These are phyloP conservation scores for Trifolium repens DNA, from an alignment of 306 rosid species.

Conservation along the genomic window DNA sequence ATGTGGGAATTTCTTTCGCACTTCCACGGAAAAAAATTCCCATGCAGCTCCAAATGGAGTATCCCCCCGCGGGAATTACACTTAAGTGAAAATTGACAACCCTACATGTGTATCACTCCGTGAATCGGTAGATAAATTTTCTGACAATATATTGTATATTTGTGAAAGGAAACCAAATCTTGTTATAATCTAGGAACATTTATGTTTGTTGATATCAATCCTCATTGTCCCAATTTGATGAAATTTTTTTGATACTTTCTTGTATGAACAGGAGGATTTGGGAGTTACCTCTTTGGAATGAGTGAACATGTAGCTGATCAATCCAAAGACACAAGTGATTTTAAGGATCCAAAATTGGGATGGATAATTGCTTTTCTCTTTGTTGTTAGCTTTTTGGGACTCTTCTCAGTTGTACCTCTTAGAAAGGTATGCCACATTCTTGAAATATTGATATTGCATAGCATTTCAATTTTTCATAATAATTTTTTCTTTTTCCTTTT, in stretches of 20 bases:
- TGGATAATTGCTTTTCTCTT: slow-evolving; percentile 62
- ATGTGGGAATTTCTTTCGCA: no score
- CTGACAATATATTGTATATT: no score
- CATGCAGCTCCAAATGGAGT: no score
- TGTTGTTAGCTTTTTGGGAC: slow-evolving; percentile 66
- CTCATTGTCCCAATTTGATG: slow-evolving; percentile 11
- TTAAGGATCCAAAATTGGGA: slow-evolving; percentile 52
- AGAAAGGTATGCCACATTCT: slow-evolving; percentile 48
- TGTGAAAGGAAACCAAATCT: slow-evolving; percentile 26
- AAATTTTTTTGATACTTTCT: slow-evolving; percentile 12
- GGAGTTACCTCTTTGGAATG: slow-evolving; percentile 62
- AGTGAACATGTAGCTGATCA: slow-evolving; percentile 45
- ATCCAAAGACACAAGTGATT: slow-evolving; percentile 43
- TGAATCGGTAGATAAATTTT: no score
- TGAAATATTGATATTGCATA: slow-evolving; percentile 11
- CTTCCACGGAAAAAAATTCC: no score
- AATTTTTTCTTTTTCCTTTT: neutral
- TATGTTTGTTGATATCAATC: neutral
- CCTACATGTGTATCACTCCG: no score
- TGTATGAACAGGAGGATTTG: slow-evolving; percentile 55
- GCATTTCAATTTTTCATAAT: slow-evolving; percentile 3
- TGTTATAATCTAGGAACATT: slow-evolving; percentile 3
- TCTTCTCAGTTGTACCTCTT: slow-evolving; percentile 62
- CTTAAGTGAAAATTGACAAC: no score
- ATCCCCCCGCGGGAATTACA: no score